phyloP scores from a whole-genome alignment of 1,139 yeast species.

The Petasospora rhodanensis region DNA sequence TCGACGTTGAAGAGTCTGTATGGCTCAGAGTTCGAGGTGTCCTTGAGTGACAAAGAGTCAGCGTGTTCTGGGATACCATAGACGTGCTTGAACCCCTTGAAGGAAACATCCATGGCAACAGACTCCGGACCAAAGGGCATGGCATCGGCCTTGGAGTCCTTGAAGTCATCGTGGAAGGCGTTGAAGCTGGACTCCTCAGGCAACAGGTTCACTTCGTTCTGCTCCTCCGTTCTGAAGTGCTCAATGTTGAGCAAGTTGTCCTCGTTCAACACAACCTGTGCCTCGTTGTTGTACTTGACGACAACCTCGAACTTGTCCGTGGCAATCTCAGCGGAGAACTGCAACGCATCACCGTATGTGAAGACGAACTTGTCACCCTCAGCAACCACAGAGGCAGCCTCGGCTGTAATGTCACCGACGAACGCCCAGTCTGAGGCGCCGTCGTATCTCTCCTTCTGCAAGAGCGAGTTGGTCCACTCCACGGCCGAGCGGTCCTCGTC shows the following conservation, averaged over 20 bases:
- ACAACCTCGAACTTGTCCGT: conserved; percentile 51
- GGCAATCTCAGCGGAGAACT: conserved; percentile 38
- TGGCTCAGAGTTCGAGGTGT: conserved; percentile 65
- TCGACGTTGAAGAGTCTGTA: conserved; percentile 90
- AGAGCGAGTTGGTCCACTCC: conserved; percentile 28
- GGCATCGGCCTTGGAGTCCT: conserved; percentile 55
- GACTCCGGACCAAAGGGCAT: conserved; percentile 89
- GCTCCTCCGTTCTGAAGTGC: conserved; percentile 54
- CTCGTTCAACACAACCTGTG: conserved; percentile 61
- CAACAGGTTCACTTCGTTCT: conserved; percentile 37
- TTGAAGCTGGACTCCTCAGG: conserved; percentile 56
- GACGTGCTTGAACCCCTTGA: conserved; percentile 56
- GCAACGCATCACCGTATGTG: conserved; percentile 37
- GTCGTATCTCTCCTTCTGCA: conserved; percentile 47
- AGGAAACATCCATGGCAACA: conserved; percentile 70
- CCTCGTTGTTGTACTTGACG: conserved; percentile 39
- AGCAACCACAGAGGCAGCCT: conserved; percentile 13
- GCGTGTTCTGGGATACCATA: conserved; percentile 98
- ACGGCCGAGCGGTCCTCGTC: conserved; percentile 52
- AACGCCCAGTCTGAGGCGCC: conserved; percentile 64
- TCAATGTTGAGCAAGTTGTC: conserved; percentile 70
- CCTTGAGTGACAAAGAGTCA: conserved; percentile 66
- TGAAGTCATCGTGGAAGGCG: conserved; percentile 56
- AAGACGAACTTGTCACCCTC: conserved; percentile 29
- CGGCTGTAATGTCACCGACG: conserved; percentile 21